Conservation (phyloP, 495 filamentous ascomycete genomes). For the Neurospora sp. region DNA sequence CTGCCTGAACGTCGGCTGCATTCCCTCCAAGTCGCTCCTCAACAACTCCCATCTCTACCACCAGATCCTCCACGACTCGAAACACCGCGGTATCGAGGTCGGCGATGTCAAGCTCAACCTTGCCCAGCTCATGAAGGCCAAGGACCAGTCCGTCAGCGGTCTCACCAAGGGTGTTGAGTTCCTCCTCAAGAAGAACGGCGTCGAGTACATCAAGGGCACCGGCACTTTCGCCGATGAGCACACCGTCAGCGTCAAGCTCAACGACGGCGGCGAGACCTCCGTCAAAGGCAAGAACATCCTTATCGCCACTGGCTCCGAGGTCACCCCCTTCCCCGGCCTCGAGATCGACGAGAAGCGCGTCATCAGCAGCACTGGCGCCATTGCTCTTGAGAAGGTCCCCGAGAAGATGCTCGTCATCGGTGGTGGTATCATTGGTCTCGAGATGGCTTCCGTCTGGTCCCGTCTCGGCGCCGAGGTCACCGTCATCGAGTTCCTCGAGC, state of each 20-base stretch:
- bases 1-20: conserved; percentile 98
- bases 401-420: conserved; percentile 98
- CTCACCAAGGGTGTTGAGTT: conserved; percentile 97
- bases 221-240: conserved; percentile 80
- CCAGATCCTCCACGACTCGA: conserved; percentile 92
- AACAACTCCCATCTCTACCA: conserved; percentile 99
- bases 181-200: conserved; percentile 96
- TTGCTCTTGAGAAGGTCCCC: conserved; percentile 78
- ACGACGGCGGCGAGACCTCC: conserved; percentile 79
- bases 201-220: conserved; percentile 91
- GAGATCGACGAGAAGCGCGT: conserved; percentile 96
- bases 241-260: conserved; percentile 80
- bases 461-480: conserved; percentile 88
- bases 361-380: conserved; percentile 89
- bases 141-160: conserved; percentile 79
- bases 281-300: conserved; percentile 91
- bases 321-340: conserved; percentile 92
- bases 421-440: conserved; percentile 95
- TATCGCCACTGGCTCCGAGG: conserved; percentile 89
- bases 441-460: conserved; percentile 99
- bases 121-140: conserved; percentile 92
- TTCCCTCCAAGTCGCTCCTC: conserved; percentile 96
- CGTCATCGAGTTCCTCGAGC: conserved; percentile 89
- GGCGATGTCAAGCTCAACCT: conserved; percentile 95
- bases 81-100: conserved; percentile 89